Evolutionary conservation across 257 asterid genomes (phyloP), one percentile per base, ranked within the genome.

Genomic region (Nicotiana noctiflora): DNA sequence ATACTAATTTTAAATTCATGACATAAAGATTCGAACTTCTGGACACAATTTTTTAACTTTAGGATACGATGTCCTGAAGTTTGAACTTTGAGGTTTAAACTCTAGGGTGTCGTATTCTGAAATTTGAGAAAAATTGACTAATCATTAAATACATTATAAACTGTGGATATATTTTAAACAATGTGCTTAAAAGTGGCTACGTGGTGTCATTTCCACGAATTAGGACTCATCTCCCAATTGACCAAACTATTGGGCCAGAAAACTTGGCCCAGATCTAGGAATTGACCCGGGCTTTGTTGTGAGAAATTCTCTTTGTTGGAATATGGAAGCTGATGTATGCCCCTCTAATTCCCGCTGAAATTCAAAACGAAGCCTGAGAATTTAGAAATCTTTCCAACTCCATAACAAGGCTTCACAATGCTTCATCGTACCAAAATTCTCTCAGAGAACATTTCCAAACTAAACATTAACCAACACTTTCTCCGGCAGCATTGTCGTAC

Each of bases 401-500:
- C 13, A 3, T 59, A 21, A 12, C 64, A 59, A 57, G 27, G 5
- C 29, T 37, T 37, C 3, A 63, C 19, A 80, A 92, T 91, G 96
- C 86, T 89, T 75, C 82, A 63, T 62, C 76, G 70, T 78, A 49
- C 3, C 84, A 84, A 55, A 85, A 32, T 66, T 32, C 37, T 31
- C 29, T 83, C 61, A 57, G 84, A 17, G 66, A 55, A 81, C n/a
- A 70, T 91, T 37, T 70, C 65, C 19, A 72, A 75, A 23, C 81
- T 77, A 62, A 72, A 32, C 17, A 11, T 60, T 3, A 25, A 49
- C 66, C 83, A 53, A 19, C 67, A 44, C 6, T 76, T 83, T 56
- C 34, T 76, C 62, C 56, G 80, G 12, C 89, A 86, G 68, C 84
- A 86, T 75, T 77, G 83, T 19, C 82, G 90, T 75, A 64, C 92